A percentile compares a stretch with the other conserved stretches of the same genome.
Conservation (phyloP, 768 basidiomycete species). For the Termitomyces titanicus region DNA sequence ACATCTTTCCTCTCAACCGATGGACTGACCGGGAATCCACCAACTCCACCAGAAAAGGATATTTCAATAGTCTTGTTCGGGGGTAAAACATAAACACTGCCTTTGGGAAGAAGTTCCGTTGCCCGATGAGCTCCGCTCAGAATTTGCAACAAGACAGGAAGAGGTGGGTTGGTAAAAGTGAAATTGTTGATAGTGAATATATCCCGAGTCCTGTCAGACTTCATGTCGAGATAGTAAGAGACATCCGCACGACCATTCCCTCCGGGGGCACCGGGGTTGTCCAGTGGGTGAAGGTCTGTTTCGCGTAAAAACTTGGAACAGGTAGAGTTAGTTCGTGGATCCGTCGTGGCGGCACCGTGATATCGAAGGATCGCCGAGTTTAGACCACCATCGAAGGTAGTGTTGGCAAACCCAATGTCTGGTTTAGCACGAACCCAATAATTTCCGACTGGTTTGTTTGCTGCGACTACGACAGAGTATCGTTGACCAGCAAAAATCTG, state of each 20-base stretch:
- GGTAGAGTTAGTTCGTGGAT: background rate
- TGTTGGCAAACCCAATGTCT: background rate
- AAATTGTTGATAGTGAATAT: background rate
- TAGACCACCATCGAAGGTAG: background rate
- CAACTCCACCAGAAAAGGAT: slow-evolving; percentile 29
- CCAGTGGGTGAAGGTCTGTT: background rate
- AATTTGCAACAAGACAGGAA: slow-evolving; percentile 3
- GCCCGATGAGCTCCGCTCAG: background rate
- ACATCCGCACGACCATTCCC: background rate
- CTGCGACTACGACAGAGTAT: background rate
- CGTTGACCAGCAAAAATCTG: background rate
- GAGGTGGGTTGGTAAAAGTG: background rate
- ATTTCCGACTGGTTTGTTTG: background rate
- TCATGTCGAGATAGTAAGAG: background rate
- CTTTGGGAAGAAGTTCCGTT: slow-evolving; percentile 27
- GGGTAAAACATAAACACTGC: slow-evolving; percentile 39
- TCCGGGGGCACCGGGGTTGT: background rate
- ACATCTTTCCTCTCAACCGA: too few species aligned
- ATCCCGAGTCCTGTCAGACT: background rate
- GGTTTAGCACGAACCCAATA: background rate
- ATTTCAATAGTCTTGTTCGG: slow-evolving; percentile 43
- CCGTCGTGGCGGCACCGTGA: background rate
- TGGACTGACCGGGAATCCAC: slow-evolving; percentile 25
- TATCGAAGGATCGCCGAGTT: slow-evolving; percentile 4
- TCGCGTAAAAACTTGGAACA: background rate